A percentile compares a stretch with the other conserved stretches of the same genome.
These are phyloP conservation scores for Cryptosporidium meleagridis DNA, from an alignment of 169 alveolate species.

Conservation along the genomic window DNA sequence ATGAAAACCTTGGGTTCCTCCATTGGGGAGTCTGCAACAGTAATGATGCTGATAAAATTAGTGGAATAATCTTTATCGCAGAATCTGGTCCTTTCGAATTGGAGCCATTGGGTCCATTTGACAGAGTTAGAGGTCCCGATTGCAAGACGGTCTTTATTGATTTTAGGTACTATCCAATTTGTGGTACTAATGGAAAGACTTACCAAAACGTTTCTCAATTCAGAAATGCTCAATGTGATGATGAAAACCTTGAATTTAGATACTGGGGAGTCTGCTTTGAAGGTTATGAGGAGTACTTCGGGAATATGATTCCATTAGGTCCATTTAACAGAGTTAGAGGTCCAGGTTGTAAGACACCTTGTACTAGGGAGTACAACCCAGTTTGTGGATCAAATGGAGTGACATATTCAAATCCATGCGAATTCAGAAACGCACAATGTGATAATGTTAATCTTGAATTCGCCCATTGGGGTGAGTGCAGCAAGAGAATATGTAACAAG, in stretches of 20 bases:
- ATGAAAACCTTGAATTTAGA: constrained; percentile 10
- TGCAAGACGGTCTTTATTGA: neutral
- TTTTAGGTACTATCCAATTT: constrained; percentile 31
- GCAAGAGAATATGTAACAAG: too few species aligned
- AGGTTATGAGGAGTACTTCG: neutral
- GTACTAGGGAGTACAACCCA: constrained; percentile 35
- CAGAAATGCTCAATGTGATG: constrained; percentile 71
- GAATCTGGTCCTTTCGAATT: constrained; percentile 24
- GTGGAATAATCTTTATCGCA: constrained; percentile 9
- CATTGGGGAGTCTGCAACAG: constrained; percentile 53
- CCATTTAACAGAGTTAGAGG: constrained; percentile 29
- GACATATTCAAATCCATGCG: constrained; percentile 34
- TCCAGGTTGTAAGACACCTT: constrained; percentile 40
- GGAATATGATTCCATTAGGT: constrained; percentile 10
- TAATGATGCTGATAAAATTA: neutral
- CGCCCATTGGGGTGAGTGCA: neutral
- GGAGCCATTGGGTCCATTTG: constrained; percentile 44
- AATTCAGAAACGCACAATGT: constrained; percentile 38
- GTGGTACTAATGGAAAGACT: constrained; percentile 69
- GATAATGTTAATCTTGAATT: neutral
- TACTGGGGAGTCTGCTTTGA: constrained; percentile 45
- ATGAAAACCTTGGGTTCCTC: constrained; percentile 10
- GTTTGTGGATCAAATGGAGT: constrained; percentile 6
- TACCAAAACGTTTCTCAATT: neutral
- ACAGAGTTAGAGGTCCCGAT: constrained; percentile 69